Base-by-base conservation (phyloP, 495 filamentous ascomycete species). In the Articulospora tetracladia region DNA sequence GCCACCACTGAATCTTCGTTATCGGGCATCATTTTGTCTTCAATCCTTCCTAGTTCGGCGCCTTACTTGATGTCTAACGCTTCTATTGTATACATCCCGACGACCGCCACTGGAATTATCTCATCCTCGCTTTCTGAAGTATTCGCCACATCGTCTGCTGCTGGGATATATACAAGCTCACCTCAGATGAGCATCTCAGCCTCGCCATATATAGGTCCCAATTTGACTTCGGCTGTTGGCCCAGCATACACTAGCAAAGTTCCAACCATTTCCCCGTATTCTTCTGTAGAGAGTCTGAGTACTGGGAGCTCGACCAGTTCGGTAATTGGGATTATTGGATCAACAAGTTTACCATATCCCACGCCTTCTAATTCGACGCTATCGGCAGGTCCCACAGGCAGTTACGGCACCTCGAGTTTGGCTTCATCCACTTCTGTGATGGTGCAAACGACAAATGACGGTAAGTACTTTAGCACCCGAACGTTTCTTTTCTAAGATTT, bases 291-390 rank as follows among this genome's bases (percentile, higher is more conserved):
- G 15, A 34, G 30, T 15, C 30, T 7, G 15, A 34, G 30, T 15
- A 6, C 30, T 15, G 39, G 39, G 3, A 7, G 10, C 15, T 15
- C 39, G 15, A 44, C 27, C 15, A 53, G 51, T 20, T 53, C 51
- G 6, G 24, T 26, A 11, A 24, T 51, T 25, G 48, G 48, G 3
- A 51, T 27, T 17, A 19, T 53, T 30, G 27, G n/a, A 2, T 41
- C 47, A 19, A 39, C 15, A 7, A 28, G 34, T 1, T 49, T 26
- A 13, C 51, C 58, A 19, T 60, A 60, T 32, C 17, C 58, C 39
- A 15, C 17, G 10, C 17, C 48, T 20, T 39, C 17, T 39, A 61
- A 55, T 32, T 25, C 59, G 25, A 50, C 52, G 3, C 27, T 28
- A 3, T 15, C 32, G 15, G 52, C 34, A 46, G 53, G 49, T 4